Percentiles rank a stretch among this genome's conserved stretches.
phyloP scores from a whole-genome alignment of 345 rosid genomes.

The Crucihimalaya himalaica region DNA sequence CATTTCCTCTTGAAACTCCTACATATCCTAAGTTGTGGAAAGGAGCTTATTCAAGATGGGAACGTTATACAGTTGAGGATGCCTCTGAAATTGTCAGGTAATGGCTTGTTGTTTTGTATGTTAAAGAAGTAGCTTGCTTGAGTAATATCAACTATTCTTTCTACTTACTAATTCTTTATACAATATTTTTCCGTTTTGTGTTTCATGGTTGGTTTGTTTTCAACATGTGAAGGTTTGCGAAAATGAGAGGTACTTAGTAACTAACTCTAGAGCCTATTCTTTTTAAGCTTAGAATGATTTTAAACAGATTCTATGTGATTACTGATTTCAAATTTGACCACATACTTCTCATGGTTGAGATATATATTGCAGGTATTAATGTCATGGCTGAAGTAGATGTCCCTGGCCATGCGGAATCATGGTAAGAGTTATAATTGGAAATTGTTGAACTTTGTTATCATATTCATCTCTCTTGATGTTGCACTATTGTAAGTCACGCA shows the following conservation, averaged over 20 bases:
- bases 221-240: slow-evolving; percentile 72
- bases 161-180: slow-evolving; percentile 31
- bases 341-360: not conserved
- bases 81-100: slow-evolving; percentile 87
- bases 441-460: not conserved
- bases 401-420: slow-evolving; percentile 98
- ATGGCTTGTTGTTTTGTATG: slow-evolving; percentile 26
- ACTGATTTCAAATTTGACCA: not conserved
- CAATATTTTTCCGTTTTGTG: not conserved
- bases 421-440: slow-evolving; percentile 46
- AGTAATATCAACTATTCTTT: slow-evolving; percentile 5
- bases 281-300: slow-evolving; percentile 15
- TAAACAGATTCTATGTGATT: not conserved
- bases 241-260: slow-evolving; percentile 70
- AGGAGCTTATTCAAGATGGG: slow-evolving; percentile 88
- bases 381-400: slow-evolving; percentile 95
- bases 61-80: slow-evolving; percentile 91
- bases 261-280: not conserved
- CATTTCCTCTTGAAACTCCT: slow-evolving; percentile 93
- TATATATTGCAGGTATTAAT: slow-evolving; percentile 66
- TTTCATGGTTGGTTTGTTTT: slow-evolving; percentile 34
- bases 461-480: not conserved
- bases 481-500: not conserved
- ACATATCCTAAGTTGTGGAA: slow-evolving; percentile 84
- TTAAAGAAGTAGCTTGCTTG: not conserved